Conservation (phyloP, 441 rosid species). For the Sinapis alba region DNA sequence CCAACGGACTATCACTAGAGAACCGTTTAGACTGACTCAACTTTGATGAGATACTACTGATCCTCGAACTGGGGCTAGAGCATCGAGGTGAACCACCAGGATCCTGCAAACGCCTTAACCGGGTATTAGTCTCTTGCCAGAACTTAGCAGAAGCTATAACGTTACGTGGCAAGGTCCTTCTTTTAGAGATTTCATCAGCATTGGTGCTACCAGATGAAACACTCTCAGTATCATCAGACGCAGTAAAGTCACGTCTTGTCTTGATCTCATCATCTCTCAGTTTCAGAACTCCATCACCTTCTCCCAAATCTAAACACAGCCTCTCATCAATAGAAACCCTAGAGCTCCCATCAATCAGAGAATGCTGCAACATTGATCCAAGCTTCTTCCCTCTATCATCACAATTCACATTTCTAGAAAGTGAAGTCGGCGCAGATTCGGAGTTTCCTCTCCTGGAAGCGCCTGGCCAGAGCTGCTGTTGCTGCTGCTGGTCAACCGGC, state of each 20-base stretch:
- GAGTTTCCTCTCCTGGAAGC: conserved; percentile 46
- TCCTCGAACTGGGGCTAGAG: conserved; percentile 53
- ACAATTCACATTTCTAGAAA: conserved; percentile 44
- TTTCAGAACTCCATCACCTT: background rate
- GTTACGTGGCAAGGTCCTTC: conserved; percentile 45
- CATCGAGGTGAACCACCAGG: conserved; percentile 56
- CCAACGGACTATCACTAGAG: conserved; percentile 47
- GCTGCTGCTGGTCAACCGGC: conserved; percentile 47
- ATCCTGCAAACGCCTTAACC: conserved; percentile 71
- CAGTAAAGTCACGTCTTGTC: conserved; percentile 38
- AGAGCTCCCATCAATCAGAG: conserved; percentile 48
- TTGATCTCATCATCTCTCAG: conserved; percentile 36
- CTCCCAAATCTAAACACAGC: background rate
- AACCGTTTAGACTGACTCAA: conserved; percentile 58
- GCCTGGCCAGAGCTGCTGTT: conserved; percentile 52
- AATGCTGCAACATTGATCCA: conserved; percentile 61
- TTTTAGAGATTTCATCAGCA: conserved; percentile 47
- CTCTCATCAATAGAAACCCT: conserved; percentile 42
- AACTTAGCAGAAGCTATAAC: conserved; percentile 59
- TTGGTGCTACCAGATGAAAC: conserved; percentile 65
- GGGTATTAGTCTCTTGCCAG: conserved; percentile 80
- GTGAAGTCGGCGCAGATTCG: conserved; percentile 26
- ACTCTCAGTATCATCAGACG: conserved; percentile 70
- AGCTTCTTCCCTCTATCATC: conserved; percentile 33
- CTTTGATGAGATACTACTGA: conserved; percentile 46